A percentile compares a stretch with the other conserved stretches of the same genome.
These are phyloP conservation scores for Aphanomyces cochlioides DNA, from an alignment of 352 stramenopile species.

Conservation along the genomic window DNA sequence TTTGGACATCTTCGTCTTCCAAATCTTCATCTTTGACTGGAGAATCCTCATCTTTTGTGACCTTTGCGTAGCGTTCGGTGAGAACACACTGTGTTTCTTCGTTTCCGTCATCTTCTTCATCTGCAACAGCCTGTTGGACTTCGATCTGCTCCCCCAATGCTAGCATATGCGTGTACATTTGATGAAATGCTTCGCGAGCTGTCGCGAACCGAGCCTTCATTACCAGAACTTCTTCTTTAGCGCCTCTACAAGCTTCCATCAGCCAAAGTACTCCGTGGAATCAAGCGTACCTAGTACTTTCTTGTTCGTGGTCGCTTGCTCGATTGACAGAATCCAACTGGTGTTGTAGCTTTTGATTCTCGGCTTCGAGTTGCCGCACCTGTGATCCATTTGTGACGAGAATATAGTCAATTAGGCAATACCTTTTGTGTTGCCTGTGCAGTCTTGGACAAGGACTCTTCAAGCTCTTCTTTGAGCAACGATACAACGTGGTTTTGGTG, in stretches of 20 bases:
- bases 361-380: conserved; percentile 19
- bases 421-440: conserved; percentile 7
- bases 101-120: conserved; percentile 21
- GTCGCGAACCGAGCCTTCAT: conserved; percentile 29
- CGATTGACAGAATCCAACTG: conserved; percentile 21
- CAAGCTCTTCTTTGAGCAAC: conserved; percentile 1
- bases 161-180: conserved; percentile 22
- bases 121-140: not conserved
- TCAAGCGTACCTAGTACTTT: conserved; percentile 16
- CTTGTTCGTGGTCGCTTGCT: conserved; percentile 11
- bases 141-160: conserved; percentile 20
- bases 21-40: not conserved
- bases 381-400: not conserved
- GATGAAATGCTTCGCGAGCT: conserved; percentile 23
- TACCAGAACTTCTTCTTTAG: conserved; percentile 27
- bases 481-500: not conserved
- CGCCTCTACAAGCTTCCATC: not conserved
- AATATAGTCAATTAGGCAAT: not conserved
- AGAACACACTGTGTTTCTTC: conserved; percentile 27
- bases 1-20: conserved; percentile 1
- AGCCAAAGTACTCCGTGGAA: not conserved
- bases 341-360: conserved; percentile 19
- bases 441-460: conserved; percentile 3
- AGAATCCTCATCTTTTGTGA: not conserved
- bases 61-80: not conserved